Evolutionary conservation across 2,329 filamentous ascomycete species (phyloP), one percentile per base, ranked within the genome.

Genomic region (Capronia epimyces): DNA sequence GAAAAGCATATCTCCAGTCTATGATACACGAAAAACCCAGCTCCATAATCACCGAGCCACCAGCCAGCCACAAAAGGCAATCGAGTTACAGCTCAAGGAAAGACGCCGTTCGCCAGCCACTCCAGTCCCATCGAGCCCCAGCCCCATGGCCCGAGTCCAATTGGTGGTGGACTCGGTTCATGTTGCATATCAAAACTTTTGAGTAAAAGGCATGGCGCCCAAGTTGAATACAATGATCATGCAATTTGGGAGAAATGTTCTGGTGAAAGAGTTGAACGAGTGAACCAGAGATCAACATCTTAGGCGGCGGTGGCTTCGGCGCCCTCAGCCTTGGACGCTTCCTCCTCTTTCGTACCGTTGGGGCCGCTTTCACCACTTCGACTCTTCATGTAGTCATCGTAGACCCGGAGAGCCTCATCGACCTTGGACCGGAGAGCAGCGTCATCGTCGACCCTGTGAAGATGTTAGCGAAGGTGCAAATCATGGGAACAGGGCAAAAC

Each of bases 331-430:
- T 59, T 58, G 44, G 55, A 31, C 8, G 20, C 50, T 29, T 60
- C 58, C 27, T 60, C 59, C 42, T 62, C 59, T 41, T 59, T 60
- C 15, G 56, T 52, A 43, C 60, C 60, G 37, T 62, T 62, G 46
- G 60, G 50, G 40, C 53, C 70, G 46, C 66, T 68, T 48, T 74
- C 71, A 46, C 64, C 66, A 57, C 69, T 68, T 70, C 93, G 88
- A 67, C 81, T 82, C 83, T 97, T 97, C 75, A 97, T 85, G 72
- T 98, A 98, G 73, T 98, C 93, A 67, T 98, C 89, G 71, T 97
- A 98, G 64, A 98, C 93, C 63, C 82, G 87, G 68, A 98, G 86
- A 61, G 93, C 93, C 77, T 98, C 93, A 55, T 95, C 89, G 54
- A 98, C 93, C 85, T 98, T 98, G 71, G 84, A 82, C 68, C 89